Evolutionary conservation across 345 rosid species (phyloP).

Genomic region (Draba incana): DNA sequence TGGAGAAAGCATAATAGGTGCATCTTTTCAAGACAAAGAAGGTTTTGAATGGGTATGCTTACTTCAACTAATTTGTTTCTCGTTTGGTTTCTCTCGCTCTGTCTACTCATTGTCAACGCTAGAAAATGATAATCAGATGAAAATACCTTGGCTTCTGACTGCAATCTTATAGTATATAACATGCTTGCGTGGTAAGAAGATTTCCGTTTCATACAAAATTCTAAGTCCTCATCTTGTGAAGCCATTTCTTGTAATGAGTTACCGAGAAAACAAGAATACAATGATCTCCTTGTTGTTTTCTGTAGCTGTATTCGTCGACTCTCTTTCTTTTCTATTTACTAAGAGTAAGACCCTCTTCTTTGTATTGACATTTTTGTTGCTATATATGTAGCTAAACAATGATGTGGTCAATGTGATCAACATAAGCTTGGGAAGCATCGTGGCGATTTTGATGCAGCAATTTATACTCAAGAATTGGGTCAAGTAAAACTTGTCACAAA

Average conservation of each 20-base stretch:
- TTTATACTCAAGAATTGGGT: constrained; percentile 49
- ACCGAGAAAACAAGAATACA: too few species aligned
- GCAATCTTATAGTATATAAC: too few species aligned
- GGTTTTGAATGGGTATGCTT: constrained; percentile 83
- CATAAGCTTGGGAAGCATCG: constrained; percentile 81
- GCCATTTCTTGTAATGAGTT: too few species aligned
- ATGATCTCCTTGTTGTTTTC: too few species aligned
- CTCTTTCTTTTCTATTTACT: too few species aligned
- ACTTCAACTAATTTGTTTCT: neutral
- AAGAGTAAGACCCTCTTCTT: too few species aligned
- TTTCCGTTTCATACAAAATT: neutral
- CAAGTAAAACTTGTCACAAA: constrained; percentile 22
- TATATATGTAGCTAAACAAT: constrained; percentile 82
- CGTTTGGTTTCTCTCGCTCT: neutral
- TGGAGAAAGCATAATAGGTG: constrained; percentile 95
- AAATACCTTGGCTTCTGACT: too few species aligned
- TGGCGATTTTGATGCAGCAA: constrained; percentile 82
- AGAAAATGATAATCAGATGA: neutral
- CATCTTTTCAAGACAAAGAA: constrained; percentile 80
- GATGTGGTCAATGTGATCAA: constrained; percentile 90
- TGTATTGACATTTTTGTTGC: neutral
- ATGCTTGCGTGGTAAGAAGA: neutral
- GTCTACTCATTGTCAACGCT: constrained; percentile 4
- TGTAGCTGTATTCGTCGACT: too few species aligned
- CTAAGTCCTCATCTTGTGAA: neutral